Evolutionary conservation across 495 filamentous ascomycete species (phyloP), one percentile per base, ranked within the genome.

Genomic region (Hypoxylon trugodes): DNA sequence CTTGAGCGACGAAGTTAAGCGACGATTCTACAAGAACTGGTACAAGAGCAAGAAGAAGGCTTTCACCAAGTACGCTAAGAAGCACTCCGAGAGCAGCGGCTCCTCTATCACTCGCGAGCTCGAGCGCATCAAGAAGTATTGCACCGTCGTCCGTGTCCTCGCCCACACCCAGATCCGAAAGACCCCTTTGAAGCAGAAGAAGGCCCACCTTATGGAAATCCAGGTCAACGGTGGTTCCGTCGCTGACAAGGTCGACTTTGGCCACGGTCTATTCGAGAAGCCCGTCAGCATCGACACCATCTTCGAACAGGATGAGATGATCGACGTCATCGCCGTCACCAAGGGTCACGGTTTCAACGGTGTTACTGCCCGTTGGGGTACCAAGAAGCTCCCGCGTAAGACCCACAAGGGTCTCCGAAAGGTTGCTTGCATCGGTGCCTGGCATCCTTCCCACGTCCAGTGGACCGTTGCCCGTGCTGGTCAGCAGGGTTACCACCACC

Each of bases 21-120:
- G 96, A 68, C 93, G 96, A 77, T 99, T 99, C 91, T 99, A 99
- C 90, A 99, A 99, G 92, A 99, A 99, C 87, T 99, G 96, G 96
- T 99, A 99, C 90, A 96, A 96, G 86, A 90, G 86, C 86, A 99
- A 99, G 93, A 98, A 97, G 91, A 99, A 99, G 93, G 96, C 96
- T 56, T 99, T 98, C 86, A 99, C 96, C 85, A 97, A 96, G 86
- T 99, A 99, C 82, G 90, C 96, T 86, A 98, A 97, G 91, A 94
- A 96, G 87, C 91, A 98, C 89, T 90, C 96, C 69, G 93, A 96
- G 79, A 89, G 81, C 83, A 87, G 74, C 81, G 94, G 91, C 72
- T 83, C 91, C 70, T 90, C 91, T 68, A 89, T 98, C 84, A 91
- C 89, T 78, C 89, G 90, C 77, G 96, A 99, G 82, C 89, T 98